Evolutionary conservation across 345 rosid genomes (phyloP).

Genomic region (Aquilaria yunnanensis): DNA sequence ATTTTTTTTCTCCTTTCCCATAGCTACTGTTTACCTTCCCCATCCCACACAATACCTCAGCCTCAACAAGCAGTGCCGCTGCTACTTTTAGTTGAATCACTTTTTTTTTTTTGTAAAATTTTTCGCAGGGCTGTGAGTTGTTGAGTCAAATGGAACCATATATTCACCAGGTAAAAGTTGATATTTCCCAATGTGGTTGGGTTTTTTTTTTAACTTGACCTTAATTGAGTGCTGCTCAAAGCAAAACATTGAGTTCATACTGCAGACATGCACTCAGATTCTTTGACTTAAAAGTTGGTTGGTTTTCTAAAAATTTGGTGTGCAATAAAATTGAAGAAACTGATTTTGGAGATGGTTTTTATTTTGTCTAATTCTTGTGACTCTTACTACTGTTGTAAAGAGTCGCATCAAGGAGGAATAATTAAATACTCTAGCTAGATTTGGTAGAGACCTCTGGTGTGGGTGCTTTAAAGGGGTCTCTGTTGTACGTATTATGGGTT

Average conservation of each 20-base stretch:
- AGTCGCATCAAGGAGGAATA: too few species aligned
- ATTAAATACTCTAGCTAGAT: too few species aligned
- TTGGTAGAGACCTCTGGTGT: too few species aligned
- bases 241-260: too few species aligned
- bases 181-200: neutral
- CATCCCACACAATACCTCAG: constrained; percentile 9
- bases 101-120: constrained; percentile 26
- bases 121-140: constrained; percentile 58
- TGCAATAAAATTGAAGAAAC: neutral
- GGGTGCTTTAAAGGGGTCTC: too few species aligned
- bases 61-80: constrained; percentile 1
- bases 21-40: constrained; percentile 2
- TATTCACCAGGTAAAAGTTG: constrained; percentile 62
- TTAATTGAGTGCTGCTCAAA: too few species aligned
- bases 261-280: too few species aligned
- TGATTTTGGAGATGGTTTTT: too few species aligned
- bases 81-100: constrained; percentile 9
- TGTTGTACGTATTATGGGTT: too few species aligned
- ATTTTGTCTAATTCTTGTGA: too few species aligned
- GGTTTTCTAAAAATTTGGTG: neutral
- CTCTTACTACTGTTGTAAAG: too few species aligned
- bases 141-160: constrained; percentile 76
- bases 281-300: neutral
- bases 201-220: too few species aligned
- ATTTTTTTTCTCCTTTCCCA: constrained; percentile 7